Conservation (phyloP, 2,329 filamentous ascomycete species). For the Penicillium sp. region DNA sequence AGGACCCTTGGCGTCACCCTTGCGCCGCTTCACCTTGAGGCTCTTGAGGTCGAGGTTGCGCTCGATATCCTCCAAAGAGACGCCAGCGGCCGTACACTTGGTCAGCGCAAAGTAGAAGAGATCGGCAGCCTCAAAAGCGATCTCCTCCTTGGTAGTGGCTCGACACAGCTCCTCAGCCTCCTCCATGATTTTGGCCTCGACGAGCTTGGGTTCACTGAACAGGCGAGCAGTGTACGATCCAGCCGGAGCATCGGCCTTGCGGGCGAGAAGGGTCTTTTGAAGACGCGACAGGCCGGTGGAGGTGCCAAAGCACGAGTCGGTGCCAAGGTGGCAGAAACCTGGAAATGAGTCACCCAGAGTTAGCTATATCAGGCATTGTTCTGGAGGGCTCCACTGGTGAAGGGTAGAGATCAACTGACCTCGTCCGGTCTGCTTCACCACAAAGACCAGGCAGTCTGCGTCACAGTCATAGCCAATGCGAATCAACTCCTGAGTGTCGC, state of each 20-base stretch:
- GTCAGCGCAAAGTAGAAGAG: slow-evolving; percentile 93
- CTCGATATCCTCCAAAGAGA: slow-evolving; percentile 83
- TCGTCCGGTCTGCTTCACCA: slow-evolving; percentile 80
- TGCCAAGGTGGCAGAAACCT: slow-evolving; percentile 89
- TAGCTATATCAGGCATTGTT: slow-evolving; percentile 8
- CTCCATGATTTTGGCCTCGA: slow-evolving; percentile 96
- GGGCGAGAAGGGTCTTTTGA: slow-evolving; percentile 76
- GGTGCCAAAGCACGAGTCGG: slow-evolving; percentile 85
- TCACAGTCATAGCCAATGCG: slow-evolving; percentile 86
- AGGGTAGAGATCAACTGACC: slow-evolving; percentile 34
- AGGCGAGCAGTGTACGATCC: slow-evolving; percentile 92
- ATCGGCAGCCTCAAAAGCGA: slow-evolving; percentile 92
- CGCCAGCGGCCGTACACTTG: slow-evolving; percentile 78
- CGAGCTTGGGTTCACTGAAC: slow-evolving; percentile 83
- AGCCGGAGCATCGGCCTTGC: slow-evolving; percentile 74
- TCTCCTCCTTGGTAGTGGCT: slow-evolving; percentile 71
- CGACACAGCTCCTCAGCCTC: slow-evolving; percentile 93
- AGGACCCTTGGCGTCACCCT: slow-evolving; percentile 88
- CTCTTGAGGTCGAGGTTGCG: slow-evolving; percentile 89
- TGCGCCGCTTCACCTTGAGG: slow-evolving; percentile 87
- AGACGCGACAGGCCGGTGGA: slow-evolving; percentile 74
- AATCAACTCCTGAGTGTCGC: slow-evolving; percentile 85
- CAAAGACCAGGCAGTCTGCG: slow-evolving; percentile 82
- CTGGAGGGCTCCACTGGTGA: not conserved
- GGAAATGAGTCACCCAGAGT: slow-evolving; percentile 9